phyloP scores from a whole-genome alignment of 352 stramenopile genomes.

The Phytophthora pinifolia region DNA sequence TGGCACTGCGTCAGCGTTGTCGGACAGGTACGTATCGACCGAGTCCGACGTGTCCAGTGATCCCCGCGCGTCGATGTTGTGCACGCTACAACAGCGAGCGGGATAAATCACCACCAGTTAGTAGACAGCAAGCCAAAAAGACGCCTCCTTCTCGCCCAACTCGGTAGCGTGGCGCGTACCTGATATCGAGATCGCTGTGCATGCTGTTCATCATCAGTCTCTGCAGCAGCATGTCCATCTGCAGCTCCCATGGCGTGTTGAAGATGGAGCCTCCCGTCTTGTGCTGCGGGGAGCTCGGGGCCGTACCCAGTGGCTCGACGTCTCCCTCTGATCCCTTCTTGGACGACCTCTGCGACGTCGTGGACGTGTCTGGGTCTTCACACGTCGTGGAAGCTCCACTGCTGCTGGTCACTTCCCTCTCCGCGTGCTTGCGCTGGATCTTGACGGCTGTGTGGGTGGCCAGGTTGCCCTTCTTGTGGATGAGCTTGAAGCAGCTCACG shows the following conservation, averaged over 20 bases:
- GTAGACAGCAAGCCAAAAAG: not conserved
- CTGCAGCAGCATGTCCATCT: constrained; percentile 86
- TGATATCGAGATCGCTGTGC: constrained; percentile 72
- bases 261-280: constrained; percentile 11
- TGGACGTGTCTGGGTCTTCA: constrained; percentile 37
- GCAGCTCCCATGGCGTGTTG: constrained; percentile 77
- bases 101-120: constrained; percentile 10
- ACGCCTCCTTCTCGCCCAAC: not conserved
- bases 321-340: constrained; percentile 28
- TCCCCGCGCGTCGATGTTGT: constrained; percentile 70
- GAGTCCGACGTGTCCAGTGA: constrained; percentile 45
- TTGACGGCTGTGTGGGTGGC: constrained; percentile 80
- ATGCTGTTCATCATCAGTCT: constrained; percentile 85
- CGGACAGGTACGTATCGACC: constrained; percentile 41
- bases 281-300: constrained; percentile 9
- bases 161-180: constrained; percentile 26
- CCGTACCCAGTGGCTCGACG: not conserved
- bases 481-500: constrained; percentile 86
- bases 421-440: constrained; percentile 24
- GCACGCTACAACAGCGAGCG: constrained; percentile 38
- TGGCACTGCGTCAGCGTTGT: constrained; percentile 24
- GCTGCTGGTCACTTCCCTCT: constrained; percentile 22
- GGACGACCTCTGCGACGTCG: constrained; percentile 19
- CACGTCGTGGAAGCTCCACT: constrained; percentile 26
- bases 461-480: constrained; percentile 86